Evolutionary conservation across 257 asterid genomes (phyloP).

Genomic region (Avicennia marina): DNA sequence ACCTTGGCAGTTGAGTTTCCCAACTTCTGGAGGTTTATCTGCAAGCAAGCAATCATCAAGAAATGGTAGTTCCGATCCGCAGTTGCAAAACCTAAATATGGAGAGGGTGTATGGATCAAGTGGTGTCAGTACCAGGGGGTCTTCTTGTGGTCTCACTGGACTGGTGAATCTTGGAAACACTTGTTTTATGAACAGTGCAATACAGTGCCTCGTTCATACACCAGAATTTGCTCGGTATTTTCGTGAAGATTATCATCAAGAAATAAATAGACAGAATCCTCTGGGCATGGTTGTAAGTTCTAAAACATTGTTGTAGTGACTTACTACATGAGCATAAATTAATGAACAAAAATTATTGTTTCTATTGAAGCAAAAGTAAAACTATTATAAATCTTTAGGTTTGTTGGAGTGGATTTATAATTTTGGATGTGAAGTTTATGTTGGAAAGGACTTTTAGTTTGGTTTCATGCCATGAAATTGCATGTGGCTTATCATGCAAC

Average conservation of each 20-base stretch:
- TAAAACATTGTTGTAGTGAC: slow-evolving; percentile 17
- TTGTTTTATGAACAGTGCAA: slow-evolving; percentile 98
- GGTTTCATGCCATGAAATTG: slow-evolving; percentile 8
- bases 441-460: slow-evolving; percentile 12
- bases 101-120: slow-evolving; percentile 66
- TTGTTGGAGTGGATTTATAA: neutral
- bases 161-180: slow-evolving; percentile 95
- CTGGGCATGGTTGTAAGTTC: slow-evolving; percentile 98
- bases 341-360: too few relatives aligned
- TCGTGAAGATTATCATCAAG: slow-evolving; percentile 95
- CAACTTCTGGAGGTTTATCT: slow-evolving; percentile 61
- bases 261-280: slow-evolving; percentile 93
- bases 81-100: slow-evolving; percentile 42
- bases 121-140: slow-evolving; percentile 93
- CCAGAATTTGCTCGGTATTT: slow-evolving; percentile 93
- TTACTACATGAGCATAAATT: neutral
- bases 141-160: slow-evolving; percentile 91
- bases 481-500: slow-evolving; percentile 2
- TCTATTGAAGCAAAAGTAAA: too few relatives aligned
- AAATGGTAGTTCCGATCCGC: slow-evolving; percentile 69
- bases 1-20: slow-evolving; percentile 45
- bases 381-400: too few relatives aligned
- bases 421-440: slow-evolving; percentile 12
- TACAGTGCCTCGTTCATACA: slow-evolving; percentile 97
- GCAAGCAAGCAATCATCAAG: slow-evolving; percentile 63